Evolutionary conservation across 768 basidiomycete genomes (phyloP).

Genomic region (Hericium rajendrae): DNA sequence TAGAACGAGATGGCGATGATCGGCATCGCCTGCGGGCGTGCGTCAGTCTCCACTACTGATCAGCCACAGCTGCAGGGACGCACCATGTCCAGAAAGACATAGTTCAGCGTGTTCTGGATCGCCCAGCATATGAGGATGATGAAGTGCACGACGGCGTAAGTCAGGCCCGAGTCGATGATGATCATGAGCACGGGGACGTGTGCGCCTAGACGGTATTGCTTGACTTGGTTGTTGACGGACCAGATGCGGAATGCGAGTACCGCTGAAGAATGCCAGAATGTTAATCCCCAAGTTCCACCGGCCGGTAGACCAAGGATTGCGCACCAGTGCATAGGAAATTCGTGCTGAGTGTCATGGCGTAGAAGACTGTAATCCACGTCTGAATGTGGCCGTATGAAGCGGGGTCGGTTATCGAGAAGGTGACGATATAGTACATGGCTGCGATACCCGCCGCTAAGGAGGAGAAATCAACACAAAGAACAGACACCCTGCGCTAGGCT

Average conservation of each 20-base stretch:
- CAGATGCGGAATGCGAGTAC: neutral
- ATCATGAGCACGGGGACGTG: neutral
- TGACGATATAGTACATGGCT: neutral
- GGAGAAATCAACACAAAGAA: too few species aligned
- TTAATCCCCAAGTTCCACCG: neutral
- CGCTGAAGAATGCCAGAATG: neutral
- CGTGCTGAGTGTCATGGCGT: neutral
- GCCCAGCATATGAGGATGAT: neutral
- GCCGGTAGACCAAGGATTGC: neutral
- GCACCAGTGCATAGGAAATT: neutral
- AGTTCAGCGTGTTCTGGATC: neutral
- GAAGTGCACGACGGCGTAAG: neutral
- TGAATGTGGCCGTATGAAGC: neutral
- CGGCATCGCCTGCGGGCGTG: neutral
- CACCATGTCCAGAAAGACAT: neutral
- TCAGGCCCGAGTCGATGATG: neutral
- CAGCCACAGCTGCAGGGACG: neutral
- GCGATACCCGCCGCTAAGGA: neutral
- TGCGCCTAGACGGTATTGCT: neutral
- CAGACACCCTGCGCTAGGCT: neutral
- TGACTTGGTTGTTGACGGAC: neutral
- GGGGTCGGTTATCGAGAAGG: neutral
- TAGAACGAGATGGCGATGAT: neutral
- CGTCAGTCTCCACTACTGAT: neutral
- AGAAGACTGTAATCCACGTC: slow-evolving; percentile 2